Evolutionary conservation across 129 eudicot genomes (phyloP).

Genomic region (Cynara cardunculus): DNA sequence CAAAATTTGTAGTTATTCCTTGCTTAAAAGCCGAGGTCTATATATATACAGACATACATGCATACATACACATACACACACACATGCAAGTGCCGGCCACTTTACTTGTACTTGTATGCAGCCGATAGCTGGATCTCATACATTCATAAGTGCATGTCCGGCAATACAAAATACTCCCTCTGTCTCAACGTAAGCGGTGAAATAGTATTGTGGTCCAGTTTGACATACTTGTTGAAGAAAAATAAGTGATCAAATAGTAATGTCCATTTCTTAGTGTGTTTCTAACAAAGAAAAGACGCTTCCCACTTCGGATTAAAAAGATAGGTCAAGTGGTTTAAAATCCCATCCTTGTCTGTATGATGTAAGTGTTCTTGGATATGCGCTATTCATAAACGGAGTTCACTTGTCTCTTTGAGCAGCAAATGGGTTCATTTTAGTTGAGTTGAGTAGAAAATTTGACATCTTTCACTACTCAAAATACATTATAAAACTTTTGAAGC

Average conservation of each 20-base stretch:
- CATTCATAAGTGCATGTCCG: background rate
- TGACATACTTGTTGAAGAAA: no score
- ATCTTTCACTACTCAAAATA: background rate
- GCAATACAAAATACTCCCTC: background rate
- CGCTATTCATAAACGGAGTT: background rate
- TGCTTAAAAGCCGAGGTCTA: no score
- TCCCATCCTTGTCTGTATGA: background rate
- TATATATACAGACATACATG: no score
- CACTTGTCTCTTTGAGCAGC: background rate
- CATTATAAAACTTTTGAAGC: background rate
- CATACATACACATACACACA: background rate
- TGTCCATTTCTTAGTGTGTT: background rate
- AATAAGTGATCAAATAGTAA: no score
- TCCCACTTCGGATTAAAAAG: background rate
- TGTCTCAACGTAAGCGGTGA: background rate
- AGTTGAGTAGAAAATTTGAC: background rate
- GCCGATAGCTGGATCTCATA: no score
- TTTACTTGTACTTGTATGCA: no score
- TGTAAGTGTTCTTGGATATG: background rate
- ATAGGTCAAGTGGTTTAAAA: background rate
- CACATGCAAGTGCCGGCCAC: background rate
- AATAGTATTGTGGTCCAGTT: background rate
- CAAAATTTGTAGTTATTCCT: no score
- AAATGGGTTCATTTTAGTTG: background rate
- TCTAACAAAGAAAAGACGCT: background rate